phyloP scores from a whole-genome alignment of 371 early-diverging fungal genomes.

The Nematocida ausubeli region DNA sequence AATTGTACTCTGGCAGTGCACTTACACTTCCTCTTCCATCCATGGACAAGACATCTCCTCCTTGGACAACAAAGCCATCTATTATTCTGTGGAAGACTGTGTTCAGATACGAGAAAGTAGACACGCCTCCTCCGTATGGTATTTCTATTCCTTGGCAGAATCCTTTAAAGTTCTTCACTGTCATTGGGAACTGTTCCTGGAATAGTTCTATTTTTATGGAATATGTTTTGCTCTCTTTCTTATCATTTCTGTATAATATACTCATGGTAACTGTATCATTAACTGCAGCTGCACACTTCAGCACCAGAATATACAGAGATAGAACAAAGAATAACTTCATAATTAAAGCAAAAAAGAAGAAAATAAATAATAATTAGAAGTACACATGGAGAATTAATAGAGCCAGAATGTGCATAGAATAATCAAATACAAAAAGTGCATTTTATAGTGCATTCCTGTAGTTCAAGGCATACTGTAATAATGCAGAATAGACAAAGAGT shows the following conservation, averaged over 20 bases:
- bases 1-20: slow-evolving; percentile 82
- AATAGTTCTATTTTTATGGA: slow-evolving; percentile 68
- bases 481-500: too few species aligned
- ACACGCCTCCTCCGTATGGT: slow-evolving; percentile 55
- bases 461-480: too few species aligned
- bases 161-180: slow-evolving; percentile 72
- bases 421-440: too few species aligned
- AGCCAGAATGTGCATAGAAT: too few species aligned
- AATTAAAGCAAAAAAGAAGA: too few species aligned
- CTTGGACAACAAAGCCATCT: slow-evolving; percentile 91
- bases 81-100: slow-evolving; percentile 81
- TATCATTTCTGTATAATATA: slow-evolving; percentile 1
- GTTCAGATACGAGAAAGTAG: slow-evolving; percentile 77
- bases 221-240: not conserved
- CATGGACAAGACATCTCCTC: slow-evolving; percentile 84
- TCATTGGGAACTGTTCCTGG: slow-evolving; percentile 73
- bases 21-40: slow-evolving; percentile 76
- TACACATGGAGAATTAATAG: too few species aligned
- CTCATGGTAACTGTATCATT: too few species aligned
- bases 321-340: too few species aligned
- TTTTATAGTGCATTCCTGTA: too few species aligned
- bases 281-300: too few species aligned
- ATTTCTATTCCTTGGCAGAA: slow-evolving; percentile 32
- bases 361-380: too few species aligned
- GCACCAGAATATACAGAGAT: too few species aligned